Evolutionary conservation across 148 eudicot genomes (phyloP), one percentile per base, ranked within the genome.

Genomic region (Silene latifolia): DNA sequence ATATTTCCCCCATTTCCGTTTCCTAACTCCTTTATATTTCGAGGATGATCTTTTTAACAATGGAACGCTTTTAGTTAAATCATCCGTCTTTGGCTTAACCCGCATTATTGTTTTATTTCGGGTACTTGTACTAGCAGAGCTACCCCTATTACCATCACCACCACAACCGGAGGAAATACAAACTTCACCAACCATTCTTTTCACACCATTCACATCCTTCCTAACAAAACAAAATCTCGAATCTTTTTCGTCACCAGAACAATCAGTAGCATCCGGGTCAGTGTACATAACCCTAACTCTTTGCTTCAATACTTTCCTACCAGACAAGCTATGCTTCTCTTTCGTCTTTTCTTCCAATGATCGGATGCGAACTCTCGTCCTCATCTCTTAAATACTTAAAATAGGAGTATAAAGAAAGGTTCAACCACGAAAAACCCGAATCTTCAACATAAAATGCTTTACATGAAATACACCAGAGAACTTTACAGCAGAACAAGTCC

Each of bases 211-310:
- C 17, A 35, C 48, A 19, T 58, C 48, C 21, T 20, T 44, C 35
- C 53, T 35, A 51, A 51, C 56, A 19, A 35, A 35, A 6, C 3
- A 5, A 61, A 24, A 24, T 61, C 20, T 54, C 19, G 42, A 12
- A 70, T 72, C 69, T 2, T 20, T 66, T 44, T 80, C 83, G 46
- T 78, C 78, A 32, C 79, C 71, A 24, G 79, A 76, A 27, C 67
- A 72, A 76, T 84, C 86, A 42, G 86, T 84, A 15, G 83, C 85
- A 72, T 85, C 78, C 0, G 83, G 87, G 68, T 82, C 87, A 25
- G 78, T 25, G 77, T 74, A 77, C 8, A 79, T 74, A 32, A 84
- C 24, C 18, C 85, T 79, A 58, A 82, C 8, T 61, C 57, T 74
- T 71, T 67, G 73, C 71, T 39, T 63, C 23, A 71, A 8, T 29